Percentiles rank a stretch among this genome's conserved stretches.
Conservation (phyloP, 2,329 filamentous ascomycete genomes). For the Didymella exigua region DNA sequence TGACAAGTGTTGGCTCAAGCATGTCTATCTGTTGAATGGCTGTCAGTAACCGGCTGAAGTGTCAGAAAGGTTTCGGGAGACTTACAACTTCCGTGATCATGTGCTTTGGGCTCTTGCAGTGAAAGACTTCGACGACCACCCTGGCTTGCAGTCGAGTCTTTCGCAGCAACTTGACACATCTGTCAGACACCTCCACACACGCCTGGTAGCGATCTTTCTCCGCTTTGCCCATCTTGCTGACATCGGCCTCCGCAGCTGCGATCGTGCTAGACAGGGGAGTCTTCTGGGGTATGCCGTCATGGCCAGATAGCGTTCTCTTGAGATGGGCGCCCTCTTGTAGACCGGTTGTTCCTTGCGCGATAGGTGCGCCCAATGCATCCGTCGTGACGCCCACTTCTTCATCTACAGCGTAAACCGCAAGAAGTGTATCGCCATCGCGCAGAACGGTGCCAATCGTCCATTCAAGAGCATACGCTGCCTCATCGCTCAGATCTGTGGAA, state of each 20-base stretch:
- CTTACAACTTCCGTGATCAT: conserved; percentile 87
- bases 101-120: conserved; percentile 97
- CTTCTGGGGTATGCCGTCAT: conserved; percentile 44
- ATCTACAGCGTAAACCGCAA: conserved; percentile 91
- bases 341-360: conserved; percentile 77
- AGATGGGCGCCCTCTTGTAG: conserved; percentile 72
- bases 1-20: conserved; percentile 87
- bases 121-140: conserved; percentile 93
- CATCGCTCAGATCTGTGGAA: conserved; percentile 92
- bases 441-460: conserved; percentile 97
- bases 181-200: conserved; percentile 81
- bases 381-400: conserved; percentile 70
- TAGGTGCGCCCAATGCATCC: conserved; percentile 58
- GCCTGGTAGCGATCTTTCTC: conserved; percentile 82
- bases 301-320: conserved; percentile 66
- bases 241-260: conserved; percentile 43
- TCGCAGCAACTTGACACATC: conserved; percentile 81
- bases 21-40: conserved; percentile 71
- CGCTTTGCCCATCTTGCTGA: conserved; percentile 54
- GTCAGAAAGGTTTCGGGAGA: conserved; percentile 26
- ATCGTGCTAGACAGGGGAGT: conserved; percentile 44
- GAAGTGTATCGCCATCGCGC: conserved; percentile 89
- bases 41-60: conserved; percentile 31
- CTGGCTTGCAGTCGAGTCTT: conserved; percentile 93
- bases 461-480: conserved; percentile 92